Base-by-base conservation (phyloP, 495 filamentous ascomycete species). In the Parathielavia hyrcaniae region DNA sequence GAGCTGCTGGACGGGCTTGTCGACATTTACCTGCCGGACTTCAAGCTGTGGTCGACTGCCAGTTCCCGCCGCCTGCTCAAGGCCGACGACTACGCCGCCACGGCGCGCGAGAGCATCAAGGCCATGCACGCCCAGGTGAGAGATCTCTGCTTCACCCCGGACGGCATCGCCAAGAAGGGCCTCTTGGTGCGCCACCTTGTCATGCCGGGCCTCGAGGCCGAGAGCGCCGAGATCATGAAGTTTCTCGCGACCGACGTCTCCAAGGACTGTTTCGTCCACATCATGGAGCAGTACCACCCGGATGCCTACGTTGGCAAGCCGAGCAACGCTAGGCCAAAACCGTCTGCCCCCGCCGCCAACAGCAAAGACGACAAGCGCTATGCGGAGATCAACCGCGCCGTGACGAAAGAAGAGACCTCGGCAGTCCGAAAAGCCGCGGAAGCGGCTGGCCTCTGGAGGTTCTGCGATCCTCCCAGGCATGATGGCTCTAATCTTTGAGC, bases 261-360 rank as follows among this genome's bases (percentile, higher is more conserved):
- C 22, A 75, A 62, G 63, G 87, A 90, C 68, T 70, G 85, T 17
- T 89, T 87, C 68, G 78, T 87, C 52, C 79, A 86, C 65, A 81
- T 87, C 58, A 86, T 86, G 87, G 86, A 90, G 73, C 87, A 90
- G 72, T 91, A 90, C 66, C 81, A 81, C 57, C 86, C 86, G 0
- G 80, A 83, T 65, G 86, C 87, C 12, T 81, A 91, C 76, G 86
- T 90, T 4, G 88, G 88, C 26, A 88, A 85, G 73, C 72, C 75
- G 46, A 80, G 70, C 48, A 76, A 77, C 26, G 47, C 48, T 50
- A 63, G 62, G 16, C 53, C 46, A 2, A 66, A 67, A 41, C 22
- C 17, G 16, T 22, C 34, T n/a, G 38, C 50, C 3, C n/a, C 17
- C 14, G 38, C 50, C 3, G 22, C 17, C 14, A 67, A 62, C 20